Evolutionary conservation across 116 monocot species (phyloP).

Genomic region (Zostera marina): DNA sequence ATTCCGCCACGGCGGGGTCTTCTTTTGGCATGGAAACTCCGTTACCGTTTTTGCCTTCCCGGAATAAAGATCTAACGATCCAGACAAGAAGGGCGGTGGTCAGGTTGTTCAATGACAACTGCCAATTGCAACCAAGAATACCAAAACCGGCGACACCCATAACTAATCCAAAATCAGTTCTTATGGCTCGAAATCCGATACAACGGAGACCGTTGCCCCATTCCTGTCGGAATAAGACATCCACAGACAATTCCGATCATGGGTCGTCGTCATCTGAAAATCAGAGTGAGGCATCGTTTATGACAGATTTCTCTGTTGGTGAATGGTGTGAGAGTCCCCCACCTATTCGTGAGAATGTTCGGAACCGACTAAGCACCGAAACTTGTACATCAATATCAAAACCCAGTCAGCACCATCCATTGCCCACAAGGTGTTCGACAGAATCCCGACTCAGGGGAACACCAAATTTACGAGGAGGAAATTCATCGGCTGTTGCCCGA

Average conservation of each 20-base stretch:
- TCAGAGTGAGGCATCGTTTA: conserved; percentile 13
- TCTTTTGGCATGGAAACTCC: conserved; percentile 17
- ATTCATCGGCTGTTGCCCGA: conserved; percentile 20
- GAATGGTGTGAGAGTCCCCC: conserved; percentile 56
- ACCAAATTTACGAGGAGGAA: conserved; percentile 11
- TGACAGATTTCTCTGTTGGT: conserved; percentile 10
- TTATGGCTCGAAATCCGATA: background rate
- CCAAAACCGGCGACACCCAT: conserved; percentile 40
- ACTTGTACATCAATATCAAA: conserved; percentile 49
- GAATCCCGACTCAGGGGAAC: background rate
- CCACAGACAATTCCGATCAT: background rate
- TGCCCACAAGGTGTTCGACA: conserved; percentile 20
- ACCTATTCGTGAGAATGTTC: conserved; percentile 7
- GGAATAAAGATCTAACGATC: conserved; percentile 1
- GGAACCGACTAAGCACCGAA: conserved; percentile 16
- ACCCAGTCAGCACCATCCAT: conserved; percentile 16
- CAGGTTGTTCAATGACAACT: conserved; percentile 43
- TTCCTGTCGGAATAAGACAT: background rate
- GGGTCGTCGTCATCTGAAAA: background rate
- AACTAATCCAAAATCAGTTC: background rate
- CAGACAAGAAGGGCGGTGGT: conserved; percentile 18
- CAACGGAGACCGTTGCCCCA: background rate
- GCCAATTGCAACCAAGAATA: conserved; percentile 9
- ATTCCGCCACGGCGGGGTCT: background rate
- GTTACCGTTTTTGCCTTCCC: background rate